Conservation (phyloP, 2,329 filamentous ascomycete genomes). For the Phialocephala sp. region DNA sequence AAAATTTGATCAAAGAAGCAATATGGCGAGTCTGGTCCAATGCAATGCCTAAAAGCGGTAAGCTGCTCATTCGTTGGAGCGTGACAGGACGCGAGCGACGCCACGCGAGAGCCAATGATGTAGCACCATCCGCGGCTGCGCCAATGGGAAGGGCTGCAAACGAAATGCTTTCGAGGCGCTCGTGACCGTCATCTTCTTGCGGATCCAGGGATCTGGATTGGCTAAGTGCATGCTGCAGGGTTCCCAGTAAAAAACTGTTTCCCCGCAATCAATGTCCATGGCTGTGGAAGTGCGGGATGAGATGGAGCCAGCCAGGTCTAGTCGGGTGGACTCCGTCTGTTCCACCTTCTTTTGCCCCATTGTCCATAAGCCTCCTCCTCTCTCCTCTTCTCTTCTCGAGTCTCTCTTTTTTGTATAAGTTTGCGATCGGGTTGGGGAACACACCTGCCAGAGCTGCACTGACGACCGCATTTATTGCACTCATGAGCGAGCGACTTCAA, state of each 20-base stretch:
- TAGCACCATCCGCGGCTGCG: neutral
- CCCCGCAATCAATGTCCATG: conserved; percentile 30
- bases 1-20: conserved; percentile 34
- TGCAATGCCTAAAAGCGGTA: conserved; percentile 26
- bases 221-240: conserved; percentile 22
- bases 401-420: conserved; percentile 16
- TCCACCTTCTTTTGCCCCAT: conserved; percentile 1
- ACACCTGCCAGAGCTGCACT: conserved; percentile 27
- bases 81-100: neutral
- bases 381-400: neutral
- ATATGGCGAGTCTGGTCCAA: conserved; percentile 19
- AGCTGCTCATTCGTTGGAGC: conserved; percentile 14
- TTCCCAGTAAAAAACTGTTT: conserved; percentile 26
- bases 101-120: conserved; percentile 4
- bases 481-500: conserved; percentile 42
- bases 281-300: conserved; percentile 29
- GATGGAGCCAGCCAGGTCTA: conserved; percentile 8
- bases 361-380: conserved; percentile 11
- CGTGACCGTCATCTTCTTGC: conserved; percentile 23
- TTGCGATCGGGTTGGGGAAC: conserved; percentile 1
- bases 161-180: conserved; percentile 11
- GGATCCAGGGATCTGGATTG: conserved; percentile 16
- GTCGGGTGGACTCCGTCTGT: neutral
- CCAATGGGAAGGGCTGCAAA: conserved; percentile 14
- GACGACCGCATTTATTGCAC: conserved; percentile 16